Base-by-base conservation (phyloP, 2,329 filamentous ascomycete genomes). In the Myriosclerotinia curreyana region DNA sequence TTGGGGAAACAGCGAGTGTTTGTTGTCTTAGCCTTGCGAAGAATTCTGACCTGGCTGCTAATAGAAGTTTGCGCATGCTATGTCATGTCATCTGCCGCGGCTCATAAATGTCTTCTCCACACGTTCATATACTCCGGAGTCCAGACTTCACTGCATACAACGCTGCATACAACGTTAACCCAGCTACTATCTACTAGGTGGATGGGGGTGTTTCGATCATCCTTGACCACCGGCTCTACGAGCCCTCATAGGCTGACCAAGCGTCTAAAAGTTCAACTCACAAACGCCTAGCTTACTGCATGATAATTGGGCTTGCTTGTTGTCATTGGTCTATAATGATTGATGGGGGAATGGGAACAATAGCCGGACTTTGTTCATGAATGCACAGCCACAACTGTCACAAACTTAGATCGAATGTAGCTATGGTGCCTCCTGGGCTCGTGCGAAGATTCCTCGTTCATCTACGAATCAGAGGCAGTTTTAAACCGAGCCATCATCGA, bases 71-170 rank as follows among this genome's bases (percentile, higher is more conserved):
- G 46, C 46, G 54, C 54, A 58, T 46, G 12, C 20, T 22, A 3
- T 46, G 54, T 44, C 54, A 12, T 48, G 28, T 58, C 42, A 58
- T 38, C 20, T 58, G 54, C 54, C 54, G 28, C 54, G 40, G 20
- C 7, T 34, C 40, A 34, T 25, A 42, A 55, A 2, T n/a, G 20
- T 56, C 42, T 46, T 46, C 40, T 46, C 54, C 54, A 56, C 46
- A 46, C 54, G 54, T 58, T 58, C 54, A 46, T 48, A 58, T 58
- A 40, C 42, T 58, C 20, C 25, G 44, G 54, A 56, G 54, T 38
- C 54, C 17, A 56, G 40, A 34, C 54, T 46, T 34, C 2, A 31
- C 38, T 56, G 38, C 20, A 58, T 25, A 48, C 54, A 58, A 40
- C 40, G 46, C 38, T 56, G 38, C 20, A 58, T 25, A 48, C 54